phyloP scores from a whole-genome alignment of 345 rosid species.

The Arabis hirsuta region DNA sequence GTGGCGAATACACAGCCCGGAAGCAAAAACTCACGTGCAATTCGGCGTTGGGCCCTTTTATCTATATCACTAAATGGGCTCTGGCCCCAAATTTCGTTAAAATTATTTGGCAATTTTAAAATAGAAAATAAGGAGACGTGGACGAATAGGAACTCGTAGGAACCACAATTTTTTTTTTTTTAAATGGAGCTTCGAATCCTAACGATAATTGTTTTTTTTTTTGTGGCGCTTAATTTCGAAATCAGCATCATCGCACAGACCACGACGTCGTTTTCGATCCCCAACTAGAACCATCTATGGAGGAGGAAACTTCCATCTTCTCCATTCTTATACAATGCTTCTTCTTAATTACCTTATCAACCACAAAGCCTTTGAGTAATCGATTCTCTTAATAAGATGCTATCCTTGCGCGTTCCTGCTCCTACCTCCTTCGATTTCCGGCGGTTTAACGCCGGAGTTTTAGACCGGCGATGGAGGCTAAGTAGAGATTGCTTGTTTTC shows the following conservation, averaged over 20 bases:
- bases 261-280: slow-evolving; percentile 36
- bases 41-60: not conserved
- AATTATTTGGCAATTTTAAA: no score
- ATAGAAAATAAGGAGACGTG: slow-evolving; percentile 26
- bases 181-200: slow-evolving; percentile 2
- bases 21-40: slow-evolving; percentile 6
- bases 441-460: not conserved
- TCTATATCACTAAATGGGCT: slow-evolving; percentile 8
- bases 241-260: slow-evolving; percentile 21
- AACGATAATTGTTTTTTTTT: slow-evolving; percentile 15
- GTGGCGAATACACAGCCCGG: slow-evolving; percentile 34
- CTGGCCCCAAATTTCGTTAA: not conserved
- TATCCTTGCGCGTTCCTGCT: slow-evolving; percentile 41
- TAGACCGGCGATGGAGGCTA: slow-evolving; percentile 9
- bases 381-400: slow-evolving; percentile 12
- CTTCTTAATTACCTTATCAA: not conserved
- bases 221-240: slow-evolving; percentile 46
- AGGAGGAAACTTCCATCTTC: not conserved
- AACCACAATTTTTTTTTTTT: slow-evolving; percentile 8
- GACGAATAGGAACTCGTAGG: slow-evolving; percentile 29
- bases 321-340: slow-evolving; percentile 21
- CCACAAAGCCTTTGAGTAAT: slow-evolving; percentile 3
- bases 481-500: slow-evolving; percentile 23
- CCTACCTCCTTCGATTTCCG: slow-evolving; percentile 26
- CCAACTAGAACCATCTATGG: slow-evolving; percentile 37